Base-by-base conservation (phyloP, 306 rosid genomes). In the Rosa multiflora region DNA sequence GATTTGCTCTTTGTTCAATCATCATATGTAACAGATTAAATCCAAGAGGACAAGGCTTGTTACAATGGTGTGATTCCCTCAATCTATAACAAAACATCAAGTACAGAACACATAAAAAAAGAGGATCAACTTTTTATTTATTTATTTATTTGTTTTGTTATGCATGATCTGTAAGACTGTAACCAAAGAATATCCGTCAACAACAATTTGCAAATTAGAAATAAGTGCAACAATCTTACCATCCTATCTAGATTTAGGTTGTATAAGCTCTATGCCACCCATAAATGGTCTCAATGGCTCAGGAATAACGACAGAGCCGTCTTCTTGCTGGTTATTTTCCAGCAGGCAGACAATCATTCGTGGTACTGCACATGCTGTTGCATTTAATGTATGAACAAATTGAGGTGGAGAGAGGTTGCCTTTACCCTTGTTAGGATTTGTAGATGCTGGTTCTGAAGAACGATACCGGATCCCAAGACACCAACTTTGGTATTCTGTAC, bases 301-400 rank as follows among this genome's bases (percentile, higher is more conserved):
- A 2, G 98, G 98, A 43, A 93, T 86, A 75, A 86, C 73, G 53
- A 91, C 88, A 48, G 90, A 87, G 35, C 98, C 98, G 43, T 91
- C 96, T 89, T 91, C 90, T 86, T 89, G 97, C 84, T 93, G 97
- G 87, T 90, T 86, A 85, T 88, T 91, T 83, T 93, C 99, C 21
- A 94, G 93, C 78, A 92, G 78, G 73, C 99, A 91, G 48, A 94
- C 76, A 61, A 94, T 89, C 99, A 94, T 92, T 66, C 95, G 87
- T 0, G 97, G 97, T 40, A 91, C 90, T 4, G 97, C 99, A 86
- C 99, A 92, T 13, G 99, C 99, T 17, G 99, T 94, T 43, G 99
- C 99, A 72, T 94, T 94, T 77, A 94, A 81, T 1, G 99, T 94
- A 86, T 94, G 99, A 64, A 91, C 97, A 84, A 90, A 94, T 67